Conservation (phyloP, 2,329 filamentous ascomycete genomes). For the Pseudocercospora macadamiae region DNA sequence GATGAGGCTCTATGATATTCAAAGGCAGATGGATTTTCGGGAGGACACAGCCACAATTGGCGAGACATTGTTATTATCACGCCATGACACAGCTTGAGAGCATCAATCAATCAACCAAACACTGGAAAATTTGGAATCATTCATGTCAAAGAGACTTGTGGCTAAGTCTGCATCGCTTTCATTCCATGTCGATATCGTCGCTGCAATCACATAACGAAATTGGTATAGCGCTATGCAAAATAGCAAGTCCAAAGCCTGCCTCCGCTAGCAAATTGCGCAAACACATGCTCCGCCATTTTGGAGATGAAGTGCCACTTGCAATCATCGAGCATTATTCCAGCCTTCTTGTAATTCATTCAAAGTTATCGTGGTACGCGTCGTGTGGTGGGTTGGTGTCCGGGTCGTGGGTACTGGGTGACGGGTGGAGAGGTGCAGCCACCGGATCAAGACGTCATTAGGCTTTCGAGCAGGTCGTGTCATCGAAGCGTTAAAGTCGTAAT, state of each 20-base stretch:
- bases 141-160: neutral
- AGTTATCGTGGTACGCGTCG: constrained; percentile 14
- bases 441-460: constrained; percentile 26
- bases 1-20: too few relatives aligned
- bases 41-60: too few relatives aligned
- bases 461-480: constrained; percentile 28
- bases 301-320: constrained; percentile 11
- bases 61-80: neutral
- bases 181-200: constrained; percentile 14
- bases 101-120: neutral
- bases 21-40: too few relatives aligned
- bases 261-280: constrained; percentile 19
- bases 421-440: constrained; percentile 18
- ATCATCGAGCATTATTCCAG: constrained; percentile 19
- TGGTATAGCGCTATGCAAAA: constrained; percentile 34
- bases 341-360: constrained; percentile 8
- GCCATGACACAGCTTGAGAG: neutral
- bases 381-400: constrained; percentile 16
- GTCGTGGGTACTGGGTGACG: constrained; percentile 11
- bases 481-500: constrained; percentile 33
- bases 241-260: constrained; percentile 23
- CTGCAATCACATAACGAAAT: constrained; percentile 27
- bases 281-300: constrained; percentile 20
- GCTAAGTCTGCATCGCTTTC: constrained; percentile 15
- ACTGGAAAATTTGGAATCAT: neutral